Evolutionary conservation across 176 grass and related monocot species (phyloP).

Genomic region (Panicum miliaceum): DNA sequence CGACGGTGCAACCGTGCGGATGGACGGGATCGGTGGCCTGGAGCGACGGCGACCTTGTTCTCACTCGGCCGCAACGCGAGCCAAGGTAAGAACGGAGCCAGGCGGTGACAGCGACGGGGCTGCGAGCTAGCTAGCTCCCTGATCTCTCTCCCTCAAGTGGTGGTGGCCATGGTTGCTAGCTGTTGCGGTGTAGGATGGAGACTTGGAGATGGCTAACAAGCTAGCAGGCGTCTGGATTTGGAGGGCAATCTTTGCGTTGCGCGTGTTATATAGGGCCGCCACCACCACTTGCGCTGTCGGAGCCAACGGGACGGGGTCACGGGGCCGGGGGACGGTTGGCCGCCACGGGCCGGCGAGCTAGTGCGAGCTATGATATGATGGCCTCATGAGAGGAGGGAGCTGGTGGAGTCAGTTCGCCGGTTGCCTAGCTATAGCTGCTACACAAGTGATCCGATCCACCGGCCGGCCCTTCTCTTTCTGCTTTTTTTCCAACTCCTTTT

Average conservation of each 20-base stretch:
- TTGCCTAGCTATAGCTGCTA: not conserved
- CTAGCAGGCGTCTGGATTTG: constrained; percentile 11
- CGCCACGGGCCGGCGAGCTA: not conserved
- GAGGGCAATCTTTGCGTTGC: not conserved
- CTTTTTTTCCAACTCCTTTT: too few species aligned
- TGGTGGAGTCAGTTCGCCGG: not conserved
- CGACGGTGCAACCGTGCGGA: constrained; percentile 23
- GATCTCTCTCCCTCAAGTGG: not conserved
- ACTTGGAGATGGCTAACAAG: constrained; percentile 14
- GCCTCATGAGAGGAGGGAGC: constrained; percentile 4
- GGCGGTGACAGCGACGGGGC: constrained; percentile 6
- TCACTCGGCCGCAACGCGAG: not conserved
- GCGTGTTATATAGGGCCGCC: constrained; percentile 31
- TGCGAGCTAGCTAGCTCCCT: not conserved
- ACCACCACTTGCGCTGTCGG: not conserved
- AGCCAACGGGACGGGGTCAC: not conserved
- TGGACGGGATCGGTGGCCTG: not conserved
- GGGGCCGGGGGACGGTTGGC: not conserved
- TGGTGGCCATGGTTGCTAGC: constrained; percentile 28
- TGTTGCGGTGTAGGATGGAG: constrained; percentile 17
- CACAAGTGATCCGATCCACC: not conserved
- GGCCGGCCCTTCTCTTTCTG: too few species aligned
- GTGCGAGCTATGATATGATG: constrained; percentile 14
- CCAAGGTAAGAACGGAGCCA: not conserved
- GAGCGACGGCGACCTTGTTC: constrained; percentile 42